These are phyloP conservation scores for Globisporangium solare DNA, from an alignment of 352 stramenopile genomes.

Conservation along the genomic window DNA sequence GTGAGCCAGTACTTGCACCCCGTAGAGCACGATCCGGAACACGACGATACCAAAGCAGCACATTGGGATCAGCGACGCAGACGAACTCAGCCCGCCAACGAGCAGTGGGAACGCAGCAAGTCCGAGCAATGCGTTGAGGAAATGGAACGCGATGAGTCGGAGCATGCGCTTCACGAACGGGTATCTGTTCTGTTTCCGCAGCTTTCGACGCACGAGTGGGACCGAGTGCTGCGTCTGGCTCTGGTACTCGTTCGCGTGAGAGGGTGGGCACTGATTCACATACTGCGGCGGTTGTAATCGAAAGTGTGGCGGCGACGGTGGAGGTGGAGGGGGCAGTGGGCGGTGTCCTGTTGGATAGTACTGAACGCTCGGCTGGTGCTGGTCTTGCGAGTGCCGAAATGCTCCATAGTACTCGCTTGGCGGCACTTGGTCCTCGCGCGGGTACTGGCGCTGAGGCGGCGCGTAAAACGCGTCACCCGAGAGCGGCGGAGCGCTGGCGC, in stretches of 20 bases:
- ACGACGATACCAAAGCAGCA: slow-evolving; percentile 62
- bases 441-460: background rate
- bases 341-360: slow-evolving; percentile 1
- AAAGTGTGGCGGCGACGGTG: background rate
- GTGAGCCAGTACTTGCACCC: slow-evolving; percentile 40
- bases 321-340: background rate
- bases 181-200: background rate
- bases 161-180: slow-evolving; percentile 3
- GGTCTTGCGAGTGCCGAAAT: background rate
- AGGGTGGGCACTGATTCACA: no score
- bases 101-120: slow-evolving; percentile 44
- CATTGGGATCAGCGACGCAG: slow-evolving; percentile 47
- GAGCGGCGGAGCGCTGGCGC: slow-evolving; percentile 2
- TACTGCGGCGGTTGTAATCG: slow-evolving; percentile 4
- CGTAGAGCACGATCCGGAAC: slow-evolving; percentile 58
- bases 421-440: background rate
- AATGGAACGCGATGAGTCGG: slow-evolving; percentile 34
- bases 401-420: slow-evolving; percentile 1
- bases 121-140: slow-evolving; percentile 55
- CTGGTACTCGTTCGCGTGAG: background rate
- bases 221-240: background rate
- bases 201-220: slow-evolving; percentile 1
- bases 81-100: slow-evolving; percentile 40
- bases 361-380: slow-evolving; percentile 3
- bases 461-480: background rate